A percentile compares a stretch with the other conserved stretches of the same genome.
These are phyloP conservation scores for Akanthomyces muscarius DNA, from an alignment of 2,329 filamentous ascomycete genomes.

Conservation along the genomic window DNA sequence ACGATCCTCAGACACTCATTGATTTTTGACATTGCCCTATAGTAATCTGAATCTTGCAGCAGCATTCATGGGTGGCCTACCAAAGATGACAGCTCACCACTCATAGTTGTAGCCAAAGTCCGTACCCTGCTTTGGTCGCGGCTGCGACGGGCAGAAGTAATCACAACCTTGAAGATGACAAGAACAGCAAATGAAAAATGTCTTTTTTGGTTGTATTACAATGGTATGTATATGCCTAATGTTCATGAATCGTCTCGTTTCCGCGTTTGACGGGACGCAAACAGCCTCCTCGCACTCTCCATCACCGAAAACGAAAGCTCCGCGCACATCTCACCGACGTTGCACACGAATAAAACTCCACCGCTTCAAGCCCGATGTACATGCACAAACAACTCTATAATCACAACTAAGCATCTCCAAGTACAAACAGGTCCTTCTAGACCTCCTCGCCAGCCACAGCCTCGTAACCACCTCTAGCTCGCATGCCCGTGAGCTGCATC, in stretches of 20 bases:
- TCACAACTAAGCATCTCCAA: background rate
- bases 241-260: constrained; percentile 15
- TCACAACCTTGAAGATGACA: no score
- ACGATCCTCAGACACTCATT: no score
- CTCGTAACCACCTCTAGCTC: constrained; percentile 57
- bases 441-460: constrained; percentile 50
- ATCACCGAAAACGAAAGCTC: background rate
- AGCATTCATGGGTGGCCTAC: no score
- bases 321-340: background rate
- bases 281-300: background rate
- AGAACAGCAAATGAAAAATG: background rate
- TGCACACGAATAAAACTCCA: background rate
- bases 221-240: constrained; percentile 12
- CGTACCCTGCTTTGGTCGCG: no score
- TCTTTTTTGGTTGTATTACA: constrained; percentile 10
- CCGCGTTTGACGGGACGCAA: background rate
- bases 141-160: no score
- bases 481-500: constrained; percentile 54
- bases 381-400: background rate
- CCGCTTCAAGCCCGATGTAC: background rate
- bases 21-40: no score
- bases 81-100: no score
- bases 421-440: background rate
- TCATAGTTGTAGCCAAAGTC: no score
- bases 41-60: no score